Evolutionary conservation across 2,329 filamentous ascomycete genomes (phyloP).

Genomic region (Fusarium fujikuroi): DNA sequence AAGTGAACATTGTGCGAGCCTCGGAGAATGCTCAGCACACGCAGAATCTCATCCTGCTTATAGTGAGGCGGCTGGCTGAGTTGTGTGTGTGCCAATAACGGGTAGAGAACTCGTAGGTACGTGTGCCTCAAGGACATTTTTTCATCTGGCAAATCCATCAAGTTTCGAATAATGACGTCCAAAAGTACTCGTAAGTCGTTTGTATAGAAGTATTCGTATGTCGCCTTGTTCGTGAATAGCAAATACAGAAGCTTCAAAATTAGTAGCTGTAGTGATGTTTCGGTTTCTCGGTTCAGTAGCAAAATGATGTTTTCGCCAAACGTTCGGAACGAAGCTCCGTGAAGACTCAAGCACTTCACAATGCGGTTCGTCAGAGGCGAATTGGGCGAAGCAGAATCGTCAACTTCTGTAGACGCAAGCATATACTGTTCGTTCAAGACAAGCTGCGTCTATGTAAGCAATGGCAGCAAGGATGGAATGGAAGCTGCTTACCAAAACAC

Average conservation of each 20-base stretch:
- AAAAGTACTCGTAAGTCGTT: slow-evolving; percentile 95
- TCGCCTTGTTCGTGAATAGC: slow-evolving; percentile 89
- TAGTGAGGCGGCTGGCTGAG: slow-evolving; percentile 88
- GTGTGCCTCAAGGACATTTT: slow-evolving; percentile 83
- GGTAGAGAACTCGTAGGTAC: slow-evolving; percentile 91
- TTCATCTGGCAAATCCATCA: slow-evolving; percentile 94
- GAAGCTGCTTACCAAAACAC: slow-evolving; percentile 77
- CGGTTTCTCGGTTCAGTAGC: slow-evolving; percentile 91
- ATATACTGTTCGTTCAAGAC: slow-evolving; percentile 99
- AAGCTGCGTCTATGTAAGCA: slow-evolving; percentile 65
- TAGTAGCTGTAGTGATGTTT: slow-evolving; percentile 93
- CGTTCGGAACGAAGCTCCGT: slow-evolving; percentile 85
- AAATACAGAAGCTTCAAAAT: slow-evolving; percentile 96
- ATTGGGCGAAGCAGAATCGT: slow-evolving; percentile 50
- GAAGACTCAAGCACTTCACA: slow-evolving; percentile 85
- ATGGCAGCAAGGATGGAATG: background rate
- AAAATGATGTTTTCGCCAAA: slow-evolving; percentile 99
- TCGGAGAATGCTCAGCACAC: slow-evolving; percentile 76
- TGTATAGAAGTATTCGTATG: slow-evolving; percentile 98
- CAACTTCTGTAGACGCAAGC: slow-evolving; percentile 72
- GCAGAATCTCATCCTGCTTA: slow-evolving; percentile 86
- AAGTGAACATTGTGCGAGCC: slow-evolving; percentile 77
- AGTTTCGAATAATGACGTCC: slow-evolving; percentile 94
- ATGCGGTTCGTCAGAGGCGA: slow-evolving; percentile 86
- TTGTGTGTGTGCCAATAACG: slow-evolving; percentile 90